Evolutionary conservation across 2,329 filamentous ascomycete genomes (phyloP).

Genomic region (Aspergillus sp.): DNA sequence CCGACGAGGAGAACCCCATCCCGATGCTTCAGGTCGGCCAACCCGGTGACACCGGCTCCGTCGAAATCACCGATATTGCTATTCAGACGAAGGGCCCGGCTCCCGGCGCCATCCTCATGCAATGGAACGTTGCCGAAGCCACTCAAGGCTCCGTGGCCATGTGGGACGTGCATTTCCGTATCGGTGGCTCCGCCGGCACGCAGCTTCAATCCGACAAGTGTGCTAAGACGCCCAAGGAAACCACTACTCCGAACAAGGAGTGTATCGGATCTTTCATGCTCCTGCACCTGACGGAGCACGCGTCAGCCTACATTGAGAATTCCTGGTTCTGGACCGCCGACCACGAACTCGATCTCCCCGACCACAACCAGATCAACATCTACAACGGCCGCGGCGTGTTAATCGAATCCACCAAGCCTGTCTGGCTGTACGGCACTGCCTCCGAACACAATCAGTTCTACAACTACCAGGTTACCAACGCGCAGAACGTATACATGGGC

Average conservation of each 20-base stretch:
- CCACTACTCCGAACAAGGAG: slow-evolving; percentile 60
- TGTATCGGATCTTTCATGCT: slow-evolving; percentile 74
- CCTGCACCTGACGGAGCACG: slow-evolving; percentile 55
- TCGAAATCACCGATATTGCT: slow-evolving; percentile 86
- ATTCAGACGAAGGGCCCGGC: slow-evolving; percentile 81
- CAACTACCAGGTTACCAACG: slow-evolving; percentile 82
- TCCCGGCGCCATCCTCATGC: slow-evolving; percentile 83
- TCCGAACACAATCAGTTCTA: slow-evolving; percentile 62
- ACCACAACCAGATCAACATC: slow-evolving; percentile 68
- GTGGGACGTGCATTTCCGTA: slow-evolving; percentile 95
- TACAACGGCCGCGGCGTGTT: slow-evolving; percentile 84
- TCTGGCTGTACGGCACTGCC: slow-evolving; percentile 77
- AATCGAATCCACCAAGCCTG: slow-evolving; percentile 74
- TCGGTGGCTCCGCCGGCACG: slow-evolving; percentile 84
- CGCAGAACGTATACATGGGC: slow-evolving; percentile 76
- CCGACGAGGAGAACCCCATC: slow-evolving; percentile 71
- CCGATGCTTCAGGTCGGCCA: slow-evolving; percentile 85
- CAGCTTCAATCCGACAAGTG: slow-evolving; percentile 77
- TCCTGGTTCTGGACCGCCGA: slow-evolving; percentile 89
- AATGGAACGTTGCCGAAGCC: slow-evolving; percentile 78
- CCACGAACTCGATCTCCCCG: slow-evolving; percentile 76
- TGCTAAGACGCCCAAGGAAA: slow-evolving; percentile 68
- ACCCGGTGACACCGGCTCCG: slow-evolving; percentile 70
- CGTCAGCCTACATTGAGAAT: slow-evolving; percentile 80
- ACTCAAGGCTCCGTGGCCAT: slow-evolving; percentile 70